Evolutionary conservation across 495 filamentous ascomycete genomes (phyloP), one percentile per base, ranked within the genome.

Genomic region (Umbilicaria muhlenbergii): DNA sequence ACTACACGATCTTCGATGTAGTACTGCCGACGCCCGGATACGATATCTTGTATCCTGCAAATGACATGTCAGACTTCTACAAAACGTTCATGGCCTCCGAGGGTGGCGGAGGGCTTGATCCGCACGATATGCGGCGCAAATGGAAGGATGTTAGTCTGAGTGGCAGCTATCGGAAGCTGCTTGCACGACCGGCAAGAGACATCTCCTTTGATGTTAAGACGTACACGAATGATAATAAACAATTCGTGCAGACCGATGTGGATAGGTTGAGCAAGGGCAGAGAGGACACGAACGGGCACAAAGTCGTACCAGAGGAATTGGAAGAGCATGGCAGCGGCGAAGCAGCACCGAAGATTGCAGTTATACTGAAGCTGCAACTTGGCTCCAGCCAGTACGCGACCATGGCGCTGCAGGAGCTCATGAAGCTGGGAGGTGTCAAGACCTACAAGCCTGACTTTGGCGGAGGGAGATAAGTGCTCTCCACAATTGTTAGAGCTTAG

Each of bases 21-120:
- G 89, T 98, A n/a, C 69, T 98, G 3, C 87, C 91, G n/a, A 78
- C 80, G 11, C 89, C 92, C 5, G 91, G 91, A 28, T 96, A 74
- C 60, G 88, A 94, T 50, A 73, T 95, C 28, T 58, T 80, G 7
- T 98, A 96, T 55, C 91, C 91, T 2, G 56, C 65, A 2, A 94
- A 95, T 52, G 72, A 73, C n/a, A 74, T 95, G 51, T 79, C 76
- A 12, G 72, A 77, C 10, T 87, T 78, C 56, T 98, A 96, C 59
- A 68, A 66, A 43, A 62, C 69, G 8, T 91, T 94, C 59, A 96
- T 98, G 92, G 71, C 56, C 12, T 80, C 70, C 42, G 70, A 78
- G 38, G 72, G 73, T 37, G 86, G 86, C 38, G 87, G 87, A 10
- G 68, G 63, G 1, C 62, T 96, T 24, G 77, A 92, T 60, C 88